A percentile compares a stretch with the other conserved stretches of the same genome.
Evolutionary conservation across 345 rosid species (phyloP).

Genomic region (Citrus glauca): DNA sequence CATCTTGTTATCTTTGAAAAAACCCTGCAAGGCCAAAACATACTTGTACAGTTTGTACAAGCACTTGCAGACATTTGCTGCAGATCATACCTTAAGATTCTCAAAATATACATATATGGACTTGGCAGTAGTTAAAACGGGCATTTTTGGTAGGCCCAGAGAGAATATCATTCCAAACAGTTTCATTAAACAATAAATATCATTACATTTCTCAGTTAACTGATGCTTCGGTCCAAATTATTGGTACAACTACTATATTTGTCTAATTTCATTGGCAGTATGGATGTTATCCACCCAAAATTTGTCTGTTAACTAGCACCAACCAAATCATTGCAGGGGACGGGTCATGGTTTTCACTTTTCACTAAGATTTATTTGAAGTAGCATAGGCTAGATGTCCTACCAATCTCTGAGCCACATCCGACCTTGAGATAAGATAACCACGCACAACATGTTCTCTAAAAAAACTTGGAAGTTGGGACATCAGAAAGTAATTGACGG

Average conservation of each 20-base stretch:
- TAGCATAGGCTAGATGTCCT: neutral
- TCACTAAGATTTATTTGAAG: neutral
- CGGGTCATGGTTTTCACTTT: neutral
- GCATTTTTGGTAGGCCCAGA: neutral
- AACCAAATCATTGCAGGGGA: neutral
- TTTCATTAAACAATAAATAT: neutral
- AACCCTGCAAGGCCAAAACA: constrained; percentile 2
- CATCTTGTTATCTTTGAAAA: no score
- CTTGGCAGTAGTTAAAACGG: neutral
- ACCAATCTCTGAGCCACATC: neutral
- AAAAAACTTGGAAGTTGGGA: neutral
- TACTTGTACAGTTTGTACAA: constrained; percentile 2
- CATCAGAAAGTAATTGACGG: neutral
- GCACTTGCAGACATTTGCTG: neutral
- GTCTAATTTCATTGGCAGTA: neutral
- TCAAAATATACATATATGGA: neutral
- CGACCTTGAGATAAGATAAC: neutral
- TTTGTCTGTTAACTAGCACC: neutral
- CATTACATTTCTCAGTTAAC: neutral
- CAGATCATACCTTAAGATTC: neutral
- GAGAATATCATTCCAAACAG: neutral
- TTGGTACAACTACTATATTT: neutral
- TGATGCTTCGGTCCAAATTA: neutral
- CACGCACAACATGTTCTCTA: neutral
- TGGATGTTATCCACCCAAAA: neutral